Conservation (phyloP, 208 protist genomes). For the Crithidia expoeki region DNA sequence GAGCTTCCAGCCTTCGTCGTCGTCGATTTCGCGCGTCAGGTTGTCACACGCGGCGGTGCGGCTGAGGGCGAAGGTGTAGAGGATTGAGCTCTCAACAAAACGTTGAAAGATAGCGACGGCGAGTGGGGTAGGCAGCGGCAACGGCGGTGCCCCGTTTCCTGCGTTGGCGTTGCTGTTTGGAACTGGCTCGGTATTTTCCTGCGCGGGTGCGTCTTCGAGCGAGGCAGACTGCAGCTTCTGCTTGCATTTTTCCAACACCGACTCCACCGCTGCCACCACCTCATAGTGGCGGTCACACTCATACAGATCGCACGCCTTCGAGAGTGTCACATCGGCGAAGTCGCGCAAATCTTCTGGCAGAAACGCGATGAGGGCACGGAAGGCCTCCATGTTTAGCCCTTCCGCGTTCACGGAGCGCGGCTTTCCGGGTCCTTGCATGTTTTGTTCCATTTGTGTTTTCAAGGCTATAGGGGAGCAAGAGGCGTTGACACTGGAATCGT, state of each 20-base stretch:
- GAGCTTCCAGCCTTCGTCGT: slow-evolving; percentile 35
- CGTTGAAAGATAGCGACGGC: slow-evolving; percentile 39
- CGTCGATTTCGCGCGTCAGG: slow-evolving; percentile 38
- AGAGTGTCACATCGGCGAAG: slow-evolving; percentile 17
- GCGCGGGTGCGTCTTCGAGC: slow-evolving; percentile 20
- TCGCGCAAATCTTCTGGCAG: slow-evolving; percentile 12
- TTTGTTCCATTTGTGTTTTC: slow-evolving; percentile 57
- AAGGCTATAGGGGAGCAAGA: no score
- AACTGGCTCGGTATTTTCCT: slow-evolving; percentile 21
- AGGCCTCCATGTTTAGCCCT: slow-evolving; percentile 1
- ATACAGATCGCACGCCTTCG: slow-evolving; percentile 40
- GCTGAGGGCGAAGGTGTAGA: slow-evolving; percentile 38
- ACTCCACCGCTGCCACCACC: slow-evolving; percentile 44
- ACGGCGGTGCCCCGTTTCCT: slow-evolving; percentile 9
- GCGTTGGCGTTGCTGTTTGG: neutral
- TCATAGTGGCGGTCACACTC: slow-evolving; percentile 56
- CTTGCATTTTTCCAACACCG: slow-evolving; percentile 23
- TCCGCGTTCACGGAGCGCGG: slow-evolving; percentile 15
- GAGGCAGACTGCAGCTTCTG: slow-evolving; percentile 30
- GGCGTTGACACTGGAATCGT: no score
- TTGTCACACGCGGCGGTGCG: slow-evolving; percentile 34
- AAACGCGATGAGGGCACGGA: slow-evolving; percentile 21
- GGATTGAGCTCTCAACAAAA: slow-evolving; percentile 38
- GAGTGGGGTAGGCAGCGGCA: slow-evolving; percentile 33
- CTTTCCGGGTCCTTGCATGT: slow-evolving; percentile 1